These are phyloP conservation scores for Rhizopogon roseolus DNA, from an alignment of 768 basidiomycete genomes.

Conservation along the genomic window DNA sequence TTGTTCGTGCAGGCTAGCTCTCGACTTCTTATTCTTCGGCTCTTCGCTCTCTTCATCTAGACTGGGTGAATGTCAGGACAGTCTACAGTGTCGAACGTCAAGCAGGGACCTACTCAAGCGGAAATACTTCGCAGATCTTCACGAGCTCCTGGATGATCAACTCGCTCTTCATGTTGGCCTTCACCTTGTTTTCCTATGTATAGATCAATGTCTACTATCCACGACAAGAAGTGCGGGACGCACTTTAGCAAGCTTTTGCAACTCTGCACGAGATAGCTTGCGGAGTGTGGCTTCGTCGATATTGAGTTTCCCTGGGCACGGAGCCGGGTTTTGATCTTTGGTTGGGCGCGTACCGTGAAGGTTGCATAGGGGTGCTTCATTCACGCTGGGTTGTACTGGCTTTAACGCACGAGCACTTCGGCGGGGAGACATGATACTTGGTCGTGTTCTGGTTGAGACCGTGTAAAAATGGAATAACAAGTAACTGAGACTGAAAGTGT, in stretches of 20 bases:
- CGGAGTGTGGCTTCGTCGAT: conserved; percentile 15
- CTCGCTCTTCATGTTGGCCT: conserved; percentile 22
- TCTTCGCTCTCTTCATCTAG: conserved; percentile 8
- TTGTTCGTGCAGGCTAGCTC: background rate
- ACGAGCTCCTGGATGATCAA: conserved; percentile 18
- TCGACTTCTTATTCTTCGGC: conserved; percentile 10
- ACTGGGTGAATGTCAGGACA: conserved; percentile 6
- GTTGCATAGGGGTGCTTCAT: background rate
- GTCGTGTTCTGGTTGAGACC: no score
- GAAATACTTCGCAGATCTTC: background rate
- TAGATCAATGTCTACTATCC: background rate
- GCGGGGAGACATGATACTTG: background rate
- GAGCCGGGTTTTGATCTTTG: background rate
- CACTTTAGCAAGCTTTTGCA: conserved; percentile 25
- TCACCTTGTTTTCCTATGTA: conserved; percentile 15
- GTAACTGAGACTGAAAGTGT: background rate
- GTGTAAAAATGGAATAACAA: background rate
- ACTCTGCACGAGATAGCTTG: conserved; percentile 16
- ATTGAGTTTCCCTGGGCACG: background rate
- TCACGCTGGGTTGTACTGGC: background rate
- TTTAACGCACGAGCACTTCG: background rate
- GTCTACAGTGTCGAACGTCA: conserved; percentile 6
- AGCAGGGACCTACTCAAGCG: background rate
- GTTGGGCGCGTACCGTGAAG: background rate
- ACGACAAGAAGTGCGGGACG: background rate